These are phyloP conservation scores for Rhododendron molle DNA, from an alignment of 148 eudicot genomes.

Conservation along the genomic window DNA sequence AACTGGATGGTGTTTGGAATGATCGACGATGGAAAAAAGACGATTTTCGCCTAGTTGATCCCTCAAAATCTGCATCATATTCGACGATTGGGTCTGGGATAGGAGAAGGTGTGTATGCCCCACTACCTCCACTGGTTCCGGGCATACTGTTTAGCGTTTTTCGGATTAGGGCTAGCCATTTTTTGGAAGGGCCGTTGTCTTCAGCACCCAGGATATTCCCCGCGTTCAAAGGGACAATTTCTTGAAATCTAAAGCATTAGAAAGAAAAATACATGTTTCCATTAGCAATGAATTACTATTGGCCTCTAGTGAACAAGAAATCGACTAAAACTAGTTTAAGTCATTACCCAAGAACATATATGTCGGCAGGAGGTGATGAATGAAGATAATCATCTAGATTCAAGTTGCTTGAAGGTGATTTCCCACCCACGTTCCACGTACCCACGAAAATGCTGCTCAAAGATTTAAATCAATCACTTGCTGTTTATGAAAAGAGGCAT, in stretches of 20 bases:
- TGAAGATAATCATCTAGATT: constrained; percentile 93
- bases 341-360: constrained; percentile 92
- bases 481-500: neutral
- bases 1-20: constrained; percentile 66
- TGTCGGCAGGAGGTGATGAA: constrained; percentile 90
- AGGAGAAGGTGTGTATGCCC: constrained; percentile 83
- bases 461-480: neutral
- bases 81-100: constrained; percentile 79
- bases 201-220: constrained; percentile 89
- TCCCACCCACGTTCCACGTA: constrained; percentile 98
- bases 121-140: constrained; percentile 65
- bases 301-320: neutral
- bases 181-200: constrained; percentile 91
- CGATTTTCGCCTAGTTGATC: constrained; percentile 56
- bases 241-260: constrained; percentile 66
- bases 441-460: constrained; percentile 72
- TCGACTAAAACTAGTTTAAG: neutral
- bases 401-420: constrained; percentile 74
- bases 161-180: constrained; percentile 66
- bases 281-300: neutral
- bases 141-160: constrained; percentile 80
- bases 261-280: constrained; percentile 10
- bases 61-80: constrained; percentile 87
- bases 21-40: constrained; percentile 73
- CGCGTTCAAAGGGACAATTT: constrained; percentile 88